Percentiles rank a stretch among this genome's conserved stretches.
Evolutionary conservation across 495 filamentous ascomycete genomes (phyloP).

Genomic region (Neohortaea acidophila): DNA sequence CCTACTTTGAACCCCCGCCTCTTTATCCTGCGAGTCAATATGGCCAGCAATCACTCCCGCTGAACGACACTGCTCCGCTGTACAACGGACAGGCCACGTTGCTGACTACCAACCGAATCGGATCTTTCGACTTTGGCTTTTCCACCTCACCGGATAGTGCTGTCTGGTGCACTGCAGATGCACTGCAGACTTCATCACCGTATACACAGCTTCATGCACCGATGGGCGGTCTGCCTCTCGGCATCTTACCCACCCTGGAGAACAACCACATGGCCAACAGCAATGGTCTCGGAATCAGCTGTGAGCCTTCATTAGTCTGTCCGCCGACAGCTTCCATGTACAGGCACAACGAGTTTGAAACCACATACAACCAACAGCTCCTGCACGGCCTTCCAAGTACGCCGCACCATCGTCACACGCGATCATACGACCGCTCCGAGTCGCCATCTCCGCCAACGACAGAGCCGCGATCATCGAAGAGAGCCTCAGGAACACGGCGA

Average conservation of each 20-base stretch:
- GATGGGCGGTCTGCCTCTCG: slow-evolving; percentile 1
- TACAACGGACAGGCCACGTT: slow-evolving; percentile 7
- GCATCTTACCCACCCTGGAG: slow-evolving; percentile 7
- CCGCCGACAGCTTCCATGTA: background rate
- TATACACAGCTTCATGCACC: slow-evolving; percentile 1
- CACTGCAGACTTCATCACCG: background rate
- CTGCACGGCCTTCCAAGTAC: background rate
- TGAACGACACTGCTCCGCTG: slow-evolving; percentile 16
- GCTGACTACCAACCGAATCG: slow-evolving; percentile 1
- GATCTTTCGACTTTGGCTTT: slow-evolving; percentile 17
- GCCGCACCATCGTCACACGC: slow-evolving; percentile 9
- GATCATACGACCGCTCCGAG: slow-evolving; percentile 3
- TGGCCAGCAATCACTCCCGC: background rate
- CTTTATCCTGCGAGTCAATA: slow-evolving; percentile 2
- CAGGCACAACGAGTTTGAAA: background rate
- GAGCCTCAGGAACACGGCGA: background rate
- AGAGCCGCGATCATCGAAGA: slow-evolving; percentile 11
- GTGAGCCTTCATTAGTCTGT: slow-evolving; percentile 13
- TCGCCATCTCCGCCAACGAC: slow-evolving; percentile 7
- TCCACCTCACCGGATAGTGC: background rate
- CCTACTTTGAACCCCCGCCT: slow-evolving; percentile 6
- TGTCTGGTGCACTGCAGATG: slow-evolving; percentile 1
- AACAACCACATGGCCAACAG: background rate
- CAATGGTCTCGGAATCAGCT: slow-evolving; percentile 18
- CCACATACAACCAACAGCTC: background rate